phyloP scores from a whole-genome alignment of 192 early-diverging fungal genomes.

The Dimargaris cristalligena region DNA sequence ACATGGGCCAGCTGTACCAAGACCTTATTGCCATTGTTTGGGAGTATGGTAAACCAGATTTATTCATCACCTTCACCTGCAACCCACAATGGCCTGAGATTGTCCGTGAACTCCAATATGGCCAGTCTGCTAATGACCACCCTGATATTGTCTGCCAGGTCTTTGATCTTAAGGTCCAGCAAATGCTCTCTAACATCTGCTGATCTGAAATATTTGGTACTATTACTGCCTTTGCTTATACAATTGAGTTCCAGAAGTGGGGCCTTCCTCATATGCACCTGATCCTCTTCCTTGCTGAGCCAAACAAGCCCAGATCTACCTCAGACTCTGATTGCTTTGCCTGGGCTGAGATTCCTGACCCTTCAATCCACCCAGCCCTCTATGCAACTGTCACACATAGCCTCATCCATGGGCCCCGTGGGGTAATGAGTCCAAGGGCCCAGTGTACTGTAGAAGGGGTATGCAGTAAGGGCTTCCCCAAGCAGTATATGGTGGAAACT shows the following conservation, averaged over 20 bases:
- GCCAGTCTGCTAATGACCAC: not conserved
- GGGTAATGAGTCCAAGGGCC: constrained; percentile 1
- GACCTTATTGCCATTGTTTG: too few species aligned
- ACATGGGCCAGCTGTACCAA: too few species aligned
- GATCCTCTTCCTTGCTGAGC: not conserved
- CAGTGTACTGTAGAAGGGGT: constrained; percentile 13
- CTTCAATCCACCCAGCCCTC: not conserved
- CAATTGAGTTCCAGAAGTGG: not conserved
- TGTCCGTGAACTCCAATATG: not conserved
- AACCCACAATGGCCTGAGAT: constrained; percentile 15
- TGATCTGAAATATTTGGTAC: not conserved
- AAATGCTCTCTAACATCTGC: not conserved
- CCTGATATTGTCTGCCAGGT: not conserved
- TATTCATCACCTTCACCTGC: constrained; percentile 25
- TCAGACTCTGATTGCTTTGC: constrained; percentile 15
- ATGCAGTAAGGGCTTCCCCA: not conserved
- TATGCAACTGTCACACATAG: constrained; percentile 13
- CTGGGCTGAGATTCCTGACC: constrained; percentile 18
- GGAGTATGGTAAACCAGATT: constrained; percentile 22
- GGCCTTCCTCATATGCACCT: not conserved
- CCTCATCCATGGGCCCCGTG: constrained; percentile 22
- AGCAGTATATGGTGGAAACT: not conserved
- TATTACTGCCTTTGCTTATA: not conserved
- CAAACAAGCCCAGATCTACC: not conserved
- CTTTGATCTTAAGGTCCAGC: not conserved